These are phyloP conservation scores for Echeveria elegans DNA, from an alignment of 164 flowering plant species.

Conservation along the genomic window DNA sequence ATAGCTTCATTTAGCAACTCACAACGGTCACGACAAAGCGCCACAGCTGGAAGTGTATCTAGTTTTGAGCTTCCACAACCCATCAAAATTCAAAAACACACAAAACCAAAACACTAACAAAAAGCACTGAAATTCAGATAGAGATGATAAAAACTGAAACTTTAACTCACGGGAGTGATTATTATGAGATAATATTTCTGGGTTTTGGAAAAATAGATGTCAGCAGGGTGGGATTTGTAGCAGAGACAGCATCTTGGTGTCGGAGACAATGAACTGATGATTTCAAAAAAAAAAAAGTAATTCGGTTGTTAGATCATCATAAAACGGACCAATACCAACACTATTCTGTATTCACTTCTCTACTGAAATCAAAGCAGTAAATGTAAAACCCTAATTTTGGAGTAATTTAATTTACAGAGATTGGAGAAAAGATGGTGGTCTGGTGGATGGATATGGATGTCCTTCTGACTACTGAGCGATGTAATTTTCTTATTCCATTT, in stretches of 20 bases:
- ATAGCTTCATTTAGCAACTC: constrained; percentile 47
- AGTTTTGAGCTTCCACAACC: constrained; percentile 65
- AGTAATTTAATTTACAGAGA: background rate
- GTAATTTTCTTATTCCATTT: background rate
- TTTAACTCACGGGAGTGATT: background rate
- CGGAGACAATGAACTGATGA: background rate
- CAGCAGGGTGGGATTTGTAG: background rate
- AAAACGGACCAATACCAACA: background rate
- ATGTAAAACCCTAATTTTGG: background rate
- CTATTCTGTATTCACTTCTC: background rate
- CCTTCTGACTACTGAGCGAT: background rate
- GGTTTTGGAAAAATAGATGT: background rate
- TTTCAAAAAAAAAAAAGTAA: constrained; percentile 1
- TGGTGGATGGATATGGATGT: background rate
- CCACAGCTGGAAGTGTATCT: constrained; percentile 73
- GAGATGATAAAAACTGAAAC: background rate
- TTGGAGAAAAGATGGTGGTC: background rate
- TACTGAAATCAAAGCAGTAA: background rate
- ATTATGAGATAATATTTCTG: background rate
- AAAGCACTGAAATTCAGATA: background rate
- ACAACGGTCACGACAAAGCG: constrained; percentile 62
- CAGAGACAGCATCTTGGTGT: constrained; percentile 3
- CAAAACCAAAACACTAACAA: background rate
- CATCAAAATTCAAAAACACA: constrained; percentile 22
- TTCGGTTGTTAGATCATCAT: constrained; percentile 2